Conservation (phyloP, 169 alveolate species). For the Pseudocohnilembus persalinus region DNA sequence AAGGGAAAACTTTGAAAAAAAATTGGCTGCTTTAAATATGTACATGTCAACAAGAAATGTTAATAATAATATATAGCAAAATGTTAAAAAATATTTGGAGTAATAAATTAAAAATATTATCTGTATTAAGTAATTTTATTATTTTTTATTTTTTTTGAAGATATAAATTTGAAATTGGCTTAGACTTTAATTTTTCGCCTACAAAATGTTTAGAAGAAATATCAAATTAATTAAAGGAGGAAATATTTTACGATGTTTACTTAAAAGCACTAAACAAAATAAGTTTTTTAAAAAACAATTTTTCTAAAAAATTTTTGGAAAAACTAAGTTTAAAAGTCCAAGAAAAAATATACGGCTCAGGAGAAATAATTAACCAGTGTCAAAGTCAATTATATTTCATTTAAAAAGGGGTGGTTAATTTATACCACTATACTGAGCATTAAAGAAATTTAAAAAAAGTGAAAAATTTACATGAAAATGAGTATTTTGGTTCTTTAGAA, state of each 20-base stretch:
- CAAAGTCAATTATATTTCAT: not conserved
- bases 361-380: not conserved
- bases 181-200: not conserved
- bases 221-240: not conserved
- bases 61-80: no score
- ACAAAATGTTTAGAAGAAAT: not conserved
- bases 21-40: not conserved
- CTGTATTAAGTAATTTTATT: no score
- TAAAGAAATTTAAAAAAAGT: not conserved
- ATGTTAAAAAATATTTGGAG: not conserved
- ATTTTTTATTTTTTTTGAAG: no score
- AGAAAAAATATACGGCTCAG: not conserved
- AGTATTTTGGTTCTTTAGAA: not conserved
- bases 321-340: not conserved
- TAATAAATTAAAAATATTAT: no score
- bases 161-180: not conserved
- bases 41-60: not conserved
- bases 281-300: no score
- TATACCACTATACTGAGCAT: not conserved
- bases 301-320: not conserved
- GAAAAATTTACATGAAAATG: no score
- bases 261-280: not conserved
- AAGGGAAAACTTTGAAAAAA: not conserved
- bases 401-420: not conserved
- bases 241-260: not conserved